Conservation (phyloP, 768 basidiomycete species). For the Sarcodon sp. region DNA sequence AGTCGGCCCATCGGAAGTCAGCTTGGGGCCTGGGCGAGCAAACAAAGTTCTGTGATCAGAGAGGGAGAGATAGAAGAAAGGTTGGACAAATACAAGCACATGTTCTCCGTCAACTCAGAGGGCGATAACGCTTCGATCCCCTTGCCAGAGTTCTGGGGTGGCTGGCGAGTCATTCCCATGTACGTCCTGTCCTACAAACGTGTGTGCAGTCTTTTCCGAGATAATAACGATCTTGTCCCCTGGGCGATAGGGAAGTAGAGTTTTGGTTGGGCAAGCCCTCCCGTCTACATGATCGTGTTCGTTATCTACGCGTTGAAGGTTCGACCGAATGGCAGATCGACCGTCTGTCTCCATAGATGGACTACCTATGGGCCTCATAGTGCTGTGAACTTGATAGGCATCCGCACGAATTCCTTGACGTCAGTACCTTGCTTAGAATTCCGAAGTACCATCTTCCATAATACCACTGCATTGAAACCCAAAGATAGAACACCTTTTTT, state of each 20-base stretch:
- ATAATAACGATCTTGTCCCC: conserved; percentile 1
- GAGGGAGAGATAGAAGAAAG: conserved; percentile 59
- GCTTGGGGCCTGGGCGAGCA: conserved; percentile 90
- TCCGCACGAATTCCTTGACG: too few species aligned
- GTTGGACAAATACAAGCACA: conserved; percentile 41
- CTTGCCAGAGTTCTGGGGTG: conserved; percentile 90
- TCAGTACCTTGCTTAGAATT: too few species aligned
- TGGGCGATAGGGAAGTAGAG: conserved; percentile 70
- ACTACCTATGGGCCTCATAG: too few species aligned
- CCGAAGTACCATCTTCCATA: too few species aligned
- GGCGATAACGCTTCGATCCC: conserved; percentile 35
- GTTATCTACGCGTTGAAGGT: conserved; percentile 46
- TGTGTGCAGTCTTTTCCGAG: background rate
- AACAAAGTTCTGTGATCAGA: conserved; percentile 67
- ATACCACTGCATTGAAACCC: too few species aligned
- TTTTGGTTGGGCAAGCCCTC: conserved; percentile 98
- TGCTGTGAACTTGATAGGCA: too few species aligned
- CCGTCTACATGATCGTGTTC: conserved; percentile 82
- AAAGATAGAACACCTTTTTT: too few species aligned
- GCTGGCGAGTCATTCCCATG: conserved; percentile 90
- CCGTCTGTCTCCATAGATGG: conserved; percentile 54
- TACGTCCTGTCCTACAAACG: conserved; percentile 26
- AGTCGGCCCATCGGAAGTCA: conserved; percentile 73
- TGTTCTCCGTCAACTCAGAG: conserved; percentile 36
- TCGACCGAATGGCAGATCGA: conserved; percentile 66